Percentiles rank a stretch among this genome's conserved stretches.
Conservation (phyloP, 2,329 filamentous ascomycete species). For the Xylariaceae sp. region DNA sequence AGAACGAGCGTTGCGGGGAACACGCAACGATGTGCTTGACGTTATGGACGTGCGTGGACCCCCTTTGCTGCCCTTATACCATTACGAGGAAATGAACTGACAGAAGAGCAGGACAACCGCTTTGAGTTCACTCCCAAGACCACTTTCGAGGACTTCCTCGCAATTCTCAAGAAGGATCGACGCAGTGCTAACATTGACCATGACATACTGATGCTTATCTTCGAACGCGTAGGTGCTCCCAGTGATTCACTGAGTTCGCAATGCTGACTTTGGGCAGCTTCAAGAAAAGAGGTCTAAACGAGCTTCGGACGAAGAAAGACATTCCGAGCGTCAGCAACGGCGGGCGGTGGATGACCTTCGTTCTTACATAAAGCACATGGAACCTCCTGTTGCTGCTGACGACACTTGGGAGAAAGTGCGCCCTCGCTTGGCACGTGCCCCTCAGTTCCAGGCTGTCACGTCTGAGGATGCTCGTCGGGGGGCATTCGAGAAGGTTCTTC, state of each 20-base stretch:
- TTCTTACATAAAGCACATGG: slow-evolving; percentile 79
- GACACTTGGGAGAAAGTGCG: slow-evolving; percentile 89
- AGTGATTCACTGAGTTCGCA: background rate
- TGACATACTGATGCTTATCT: slow-evolving; percentile 73
- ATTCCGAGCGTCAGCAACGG: slow-evolving; percentile 78
- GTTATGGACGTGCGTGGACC: slow-evolving; percentile 67
- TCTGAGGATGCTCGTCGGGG: slow-evolving; percentile 75
- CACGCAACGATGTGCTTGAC: slow-evolving; percentile 77
- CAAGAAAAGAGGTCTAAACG: slow-evolving; percentile 79
- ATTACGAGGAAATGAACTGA: slow-evolving; percentile 6
- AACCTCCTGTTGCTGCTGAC: slow-evolving; percentile 67
- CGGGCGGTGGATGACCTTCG: slow-evolving; percentile 78
- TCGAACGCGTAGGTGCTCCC: slow-evolving; percentile 58
- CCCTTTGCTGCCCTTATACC: background rate
- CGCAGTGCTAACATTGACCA: slow-evolving; percentile 81
- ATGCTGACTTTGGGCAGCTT: slow-evolving; percentile 42
- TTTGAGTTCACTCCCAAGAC: slow-evolving; percentile 86
- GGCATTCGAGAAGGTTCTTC: slow-evolving; percentile 88
- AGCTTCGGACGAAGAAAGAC: slow-evolving; percentile 68
- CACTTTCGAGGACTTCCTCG: slow-evolving; percentile 79
- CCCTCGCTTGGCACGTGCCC: slow-evolving; percentile 67
- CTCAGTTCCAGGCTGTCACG: slow-evolving; percentile 76
- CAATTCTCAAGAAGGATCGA: slow-evolving; percentile 74
- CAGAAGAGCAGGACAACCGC: slow-evolving; percentile 63
- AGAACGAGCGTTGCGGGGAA: slow-evolving; percentile 74